phyloP scores from a whole-genome alignment of 352 stramenopile species.

The Phytophthora nicotianae region DNA sequence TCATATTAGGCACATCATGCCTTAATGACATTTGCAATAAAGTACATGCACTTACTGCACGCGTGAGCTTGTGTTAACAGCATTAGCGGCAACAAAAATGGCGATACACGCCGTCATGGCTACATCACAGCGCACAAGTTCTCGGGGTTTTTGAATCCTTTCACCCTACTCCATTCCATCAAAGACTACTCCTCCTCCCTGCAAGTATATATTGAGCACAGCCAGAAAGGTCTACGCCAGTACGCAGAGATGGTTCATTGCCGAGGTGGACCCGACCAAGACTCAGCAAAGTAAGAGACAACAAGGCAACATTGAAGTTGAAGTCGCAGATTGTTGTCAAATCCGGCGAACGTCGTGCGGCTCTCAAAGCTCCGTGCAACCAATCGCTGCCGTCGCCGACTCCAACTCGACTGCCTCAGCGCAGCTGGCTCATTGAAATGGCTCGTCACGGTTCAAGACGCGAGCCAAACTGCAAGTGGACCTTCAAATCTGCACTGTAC shows the following conservation, averaged over 20 bases:
- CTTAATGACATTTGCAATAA: too few species aligned
- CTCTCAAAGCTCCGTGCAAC: constrained; percentile 11
- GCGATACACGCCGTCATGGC: constrained; percentile 10
- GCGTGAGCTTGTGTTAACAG: not conserved
- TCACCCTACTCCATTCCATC: not conserved
- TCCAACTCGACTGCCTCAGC: constrained; percentile 23
- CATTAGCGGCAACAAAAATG: constrained; percentile 12
- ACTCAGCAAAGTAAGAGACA: too few species aligned
- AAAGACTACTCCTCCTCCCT: not conserved
- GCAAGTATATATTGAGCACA: constrained; percentile 9
- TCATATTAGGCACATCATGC: too few species aligned
- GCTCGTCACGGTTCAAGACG: constrained; percentile 20
- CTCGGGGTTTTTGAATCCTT: not conserved
- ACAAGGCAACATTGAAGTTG: constrained; percentile 33
- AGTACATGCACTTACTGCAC: too few species aligned
- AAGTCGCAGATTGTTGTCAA: constrained; percentile 24
- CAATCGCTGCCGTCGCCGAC: constrained; percentile 9
- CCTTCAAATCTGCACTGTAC: constrained; percentile 20
- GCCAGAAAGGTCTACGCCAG: constrained; percentile 1
- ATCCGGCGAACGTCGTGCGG: constrained; percentile 10
- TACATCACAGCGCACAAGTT: not conserved
- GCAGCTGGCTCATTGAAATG: constrained; percentile 33
- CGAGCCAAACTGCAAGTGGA: constrained; percentile 19
- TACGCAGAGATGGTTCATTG: constrained; percentile 5
- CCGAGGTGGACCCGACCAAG: not conserved